These are phyloP conservation scores for Pseudonectria foliicola DNA, from an alignment of 2,329 filamentous ascomycete species.

Conservation along the genomic window DNA sequence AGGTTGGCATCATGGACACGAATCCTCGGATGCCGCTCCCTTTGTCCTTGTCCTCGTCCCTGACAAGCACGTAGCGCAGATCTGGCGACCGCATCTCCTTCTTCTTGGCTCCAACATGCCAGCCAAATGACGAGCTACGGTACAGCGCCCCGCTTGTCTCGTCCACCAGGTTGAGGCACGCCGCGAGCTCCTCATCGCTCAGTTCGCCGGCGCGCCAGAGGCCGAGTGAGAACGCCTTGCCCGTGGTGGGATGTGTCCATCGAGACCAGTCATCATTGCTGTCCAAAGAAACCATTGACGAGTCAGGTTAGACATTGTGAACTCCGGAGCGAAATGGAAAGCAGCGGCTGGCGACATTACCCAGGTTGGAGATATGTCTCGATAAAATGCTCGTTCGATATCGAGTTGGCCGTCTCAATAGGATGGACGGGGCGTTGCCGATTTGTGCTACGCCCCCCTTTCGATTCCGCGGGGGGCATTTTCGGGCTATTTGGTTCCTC, in stretches of 20 bases:
- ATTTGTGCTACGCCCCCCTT: slow-evolving; percentile 3
- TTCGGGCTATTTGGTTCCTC: background rate
- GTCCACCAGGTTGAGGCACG: slow-evolving; percentile 52
- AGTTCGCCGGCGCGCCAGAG: slow-evolving; percentile 37
- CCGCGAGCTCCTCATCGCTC: slow-evolving; percentile 36
- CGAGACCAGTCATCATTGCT: slow-evolving; percentile 24
- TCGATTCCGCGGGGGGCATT: background rate
- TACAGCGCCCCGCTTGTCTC: slow-evolving; percentile 60
- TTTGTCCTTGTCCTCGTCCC: slow-evolving; percentile 23
- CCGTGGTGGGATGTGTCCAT: slow-evolving; percentile 47
- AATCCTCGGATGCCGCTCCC: slow-evolving; percentile 41
- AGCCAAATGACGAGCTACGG: slow-evolving; percentile 52
- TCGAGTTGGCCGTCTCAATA: slow-evolving; percentile 43
- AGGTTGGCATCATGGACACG: slow-evolving; percentile 64
- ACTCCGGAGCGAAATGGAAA: background rate
- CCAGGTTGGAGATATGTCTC: slow-evolving; percentile 38
- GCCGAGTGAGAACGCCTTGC: slow-evolving; percentile 33
- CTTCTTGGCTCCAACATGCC: slow-evolving; percentile 55
- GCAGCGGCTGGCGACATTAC: slow-evolving; percentile 26
- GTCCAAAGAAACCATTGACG: background rate
- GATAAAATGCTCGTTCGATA: slow-evolving; percentile 42
- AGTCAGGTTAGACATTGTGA: background rate
- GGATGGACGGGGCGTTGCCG: slow-evolving; percentile 16
- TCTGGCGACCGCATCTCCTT: slow-evolving; percentile 61
- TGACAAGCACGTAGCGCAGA: slow-evolving; percentile 62